These are phyloP conservation scores for Colletotrichum falcatum DNA, from an alignment of 2,329 filamentous ascomycete genomes.

Conservation along the genomic window DNA sequence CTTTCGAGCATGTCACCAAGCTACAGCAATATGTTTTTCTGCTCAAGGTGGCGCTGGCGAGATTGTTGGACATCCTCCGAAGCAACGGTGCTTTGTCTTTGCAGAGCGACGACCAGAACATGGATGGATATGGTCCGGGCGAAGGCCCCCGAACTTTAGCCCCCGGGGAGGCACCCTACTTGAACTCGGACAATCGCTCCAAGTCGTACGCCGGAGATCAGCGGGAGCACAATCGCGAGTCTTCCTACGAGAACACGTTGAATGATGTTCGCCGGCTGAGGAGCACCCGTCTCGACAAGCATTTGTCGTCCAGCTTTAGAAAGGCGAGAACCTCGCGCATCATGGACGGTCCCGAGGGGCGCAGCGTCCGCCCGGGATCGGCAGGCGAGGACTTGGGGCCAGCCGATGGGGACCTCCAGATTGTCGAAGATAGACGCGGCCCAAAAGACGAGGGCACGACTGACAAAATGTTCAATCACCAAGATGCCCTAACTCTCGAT, in stretches of 20 bases:
- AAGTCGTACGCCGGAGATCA: slow-evolving; percentile 77
- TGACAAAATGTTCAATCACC: slow-evolving; percentile 87
- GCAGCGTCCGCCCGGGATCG: slow-evolving; percentile 76
- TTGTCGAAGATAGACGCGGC: slow-evolving; percentile 78
- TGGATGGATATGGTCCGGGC: slow-evolving; percentile 73
- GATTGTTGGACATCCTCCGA: slow-evolving; percentile 87
- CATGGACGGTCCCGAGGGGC: slow-evolving; percentile 86
- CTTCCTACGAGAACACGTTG: slow-evolving; percentile 93
- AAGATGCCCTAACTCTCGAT: slow-evolving; percentile 92
- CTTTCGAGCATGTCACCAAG: slow-evolving; percentile 82
- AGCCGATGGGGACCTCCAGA: slow-evolving; percentile 72
- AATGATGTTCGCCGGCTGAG: slow-evolving; percentile 93
- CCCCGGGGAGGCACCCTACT: slow-evolving; percentile 53
- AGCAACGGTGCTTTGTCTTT: slow-evolving; percentile 84
- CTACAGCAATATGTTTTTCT: slow-evolving; percentile 96
- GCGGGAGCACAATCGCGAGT: slow-evolving; percentile 72
- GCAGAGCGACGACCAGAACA: slow-evolving; percentile 77
- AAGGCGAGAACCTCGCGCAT: slow-evolving; percentile 92
- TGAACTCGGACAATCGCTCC: slow-evolving; percentile 76
- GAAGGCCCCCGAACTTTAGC: slow-evolving; percentile 59
- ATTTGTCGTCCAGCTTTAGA: slow-evolving; percentile 91
- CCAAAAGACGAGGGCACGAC: slow-evolving; percentile 75
- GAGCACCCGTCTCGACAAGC: slow-evolving; percentile 93
- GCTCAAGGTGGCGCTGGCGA: slow-evolving; percentile 88
- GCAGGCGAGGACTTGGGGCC: slow-evolving; percentile 71